Base-by-base conservation (phyloP, 129 eudicot genomes). In the Centrapalus pauciflorus region DNA sequence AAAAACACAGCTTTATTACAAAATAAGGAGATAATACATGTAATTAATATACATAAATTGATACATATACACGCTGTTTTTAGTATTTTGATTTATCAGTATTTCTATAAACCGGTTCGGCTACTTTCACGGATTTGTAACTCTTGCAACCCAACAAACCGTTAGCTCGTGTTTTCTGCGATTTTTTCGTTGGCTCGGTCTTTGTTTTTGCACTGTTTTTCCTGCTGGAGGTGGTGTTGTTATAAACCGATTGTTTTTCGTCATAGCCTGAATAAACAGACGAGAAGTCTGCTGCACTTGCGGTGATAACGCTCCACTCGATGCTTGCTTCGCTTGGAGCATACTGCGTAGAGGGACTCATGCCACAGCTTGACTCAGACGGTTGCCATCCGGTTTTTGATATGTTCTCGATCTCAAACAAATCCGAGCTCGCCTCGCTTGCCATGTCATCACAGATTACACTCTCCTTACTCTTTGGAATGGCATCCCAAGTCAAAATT, bases 271-370 rank as follows among this genome's bases (percentile, higher is more conserved):
- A 78, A 48, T 81, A 63, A 35, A 67, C 81, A 0, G 96, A 85
- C 4, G 89, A 81, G 14, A 61, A 79, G 29, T 81, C 90, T 0
- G 95, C 91, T 5, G 97, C 91, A 70, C 97, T 90, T 28, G 88
- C 89, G 5, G 95, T 90, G 28, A 90, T 78, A 16, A 83, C 95
- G 41, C 90, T 90, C 96, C 96, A 89, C 51, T 83, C 76, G 27
- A 83, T 86, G 61, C 96, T 89, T 19, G 85, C 90, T 52, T 89
- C 96, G 37, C 88, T 89, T 9, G 96, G 95, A 1, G 89, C 96
- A 26, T 81, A 89, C 56, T 62, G 85, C 4, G 88, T 75, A 11
- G 87, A 57, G 0, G 93, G 83, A 25, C 77, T 75, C 87, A 67
- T 72, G 65, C 45, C 57, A 64, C 78, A 75, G 66, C 72, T 63